Percentiles rank a stretch among this genome's conserved stretches.
These are phyloP conservation scores for Lactarius akahatsu DNA, from an alignment of 768 basidiomycete genomes.

Conservation along the genomic window DNA sequence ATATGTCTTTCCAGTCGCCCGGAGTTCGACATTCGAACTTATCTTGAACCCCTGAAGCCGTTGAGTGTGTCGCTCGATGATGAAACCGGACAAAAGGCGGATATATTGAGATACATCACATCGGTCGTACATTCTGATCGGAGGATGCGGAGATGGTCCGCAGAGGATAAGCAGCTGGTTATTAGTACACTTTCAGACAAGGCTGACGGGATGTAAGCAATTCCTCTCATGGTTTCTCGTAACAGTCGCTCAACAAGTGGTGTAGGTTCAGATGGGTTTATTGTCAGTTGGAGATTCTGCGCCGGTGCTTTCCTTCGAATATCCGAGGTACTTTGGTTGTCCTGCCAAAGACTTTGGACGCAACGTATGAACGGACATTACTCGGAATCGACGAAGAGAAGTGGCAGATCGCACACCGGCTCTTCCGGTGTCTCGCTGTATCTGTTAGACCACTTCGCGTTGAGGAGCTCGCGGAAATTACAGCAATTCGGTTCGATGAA, in stretches of 20 bases:
- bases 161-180: neutral
- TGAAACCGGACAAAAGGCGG: neutral
- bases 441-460: neutral
- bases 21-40: neutral
- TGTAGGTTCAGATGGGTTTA: conserved; percentile 7
- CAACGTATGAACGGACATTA: neutral
- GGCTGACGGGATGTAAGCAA: conserved; percentile 5
- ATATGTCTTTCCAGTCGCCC: neutral
- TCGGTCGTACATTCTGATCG: neutral
- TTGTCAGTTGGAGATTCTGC: conserved; percentile 3
- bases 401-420: neutral
- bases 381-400: neutral
- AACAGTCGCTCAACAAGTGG: neutral
- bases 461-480: neutral
- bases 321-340: neutral
- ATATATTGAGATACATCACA: neutral
- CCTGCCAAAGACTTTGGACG: neutral
- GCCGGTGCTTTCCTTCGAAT: neutral
- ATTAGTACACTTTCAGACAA: conserved; percentile 1
- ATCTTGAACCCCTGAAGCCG: neutral
- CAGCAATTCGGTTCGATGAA: neutral
- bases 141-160: neutral
- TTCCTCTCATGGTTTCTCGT: too few relatives aligned
- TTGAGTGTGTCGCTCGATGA: conserved; percentile 1
- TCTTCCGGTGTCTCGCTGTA: neutral